Base-by-base conservation (phyloP, 805 yeast species). In the Candida ipomoeae region DNA sequence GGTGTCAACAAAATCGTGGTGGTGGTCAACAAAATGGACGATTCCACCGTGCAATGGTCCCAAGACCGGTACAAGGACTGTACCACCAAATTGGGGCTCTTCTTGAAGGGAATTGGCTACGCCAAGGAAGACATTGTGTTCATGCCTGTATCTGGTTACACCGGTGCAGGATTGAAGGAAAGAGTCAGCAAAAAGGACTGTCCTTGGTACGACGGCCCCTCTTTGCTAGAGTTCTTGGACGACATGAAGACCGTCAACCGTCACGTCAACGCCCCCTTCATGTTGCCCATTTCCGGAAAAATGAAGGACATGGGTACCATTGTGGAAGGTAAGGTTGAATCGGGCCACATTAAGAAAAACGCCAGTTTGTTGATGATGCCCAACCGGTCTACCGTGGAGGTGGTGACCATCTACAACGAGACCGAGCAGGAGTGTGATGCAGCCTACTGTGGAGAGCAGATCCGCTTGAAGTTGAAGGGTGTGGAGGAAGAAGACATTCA, bases 101-200 rank as follows among this genome's bases (percentile, higher is more conserved):
- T 84, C 78, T 80, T 94, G 69, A 89, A 82, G 67, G 92, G 90
- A 62, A 85, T 89, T 64, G 99, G 99, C 43, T 94, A 90, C 75
- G 71, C 80, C 48, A 89, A 89, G 74, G 88, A 86, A 48, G 96
- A 91, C 67, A 86, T 94, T 49, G 68, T 82, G 18, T 88, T 82
- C 73, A 92, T 94, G 97, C 99, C 99, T 42, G 97, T 94, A 48
- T 90, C 97, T 17, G 99, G 99, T 56, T 94, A 77, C 79, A 89
- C 97, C 48, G 99, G 99, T 65, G 96, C 95, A 50, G 97, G 97
- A 60, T 77, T 94, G 75, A 91, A 89, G 71, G 96, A 89, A 36
- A 83, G 91, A 57, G 88, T 94, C 43, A 66, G 80, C 55, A 67
- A 81, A 56, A 74, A 78, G 54, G 83, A 77, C 36, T 87, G 95